Conservation (phyloP, 31 red algal species). For the Asparagopsis taxiformis region DNA sequence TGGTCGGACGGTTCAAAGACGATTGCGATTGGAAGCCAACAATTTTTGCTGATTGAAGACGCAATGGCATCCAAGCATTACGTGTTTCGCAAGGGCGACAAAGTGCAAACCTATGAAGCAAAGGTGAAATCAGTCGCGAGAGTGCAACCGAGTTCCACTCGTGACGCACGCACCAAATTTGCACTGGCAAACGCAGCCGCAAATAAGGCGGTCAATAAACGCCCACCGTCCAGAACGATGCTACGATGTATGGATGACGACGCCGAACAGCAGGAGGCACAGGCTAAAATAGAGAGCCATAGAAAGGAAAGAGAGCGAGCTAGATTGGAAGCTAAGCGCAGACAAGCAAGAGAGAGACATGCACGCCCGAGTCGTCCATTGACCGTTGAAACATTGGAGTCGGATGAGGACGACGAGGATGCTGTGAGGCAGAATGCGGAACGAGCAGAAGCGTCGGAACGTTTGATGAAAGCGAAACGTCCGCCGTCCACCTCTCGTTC, state of each 20-base stretch:
- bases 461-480: conserved; percentile 46
- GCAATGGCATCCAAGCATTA: conserved; percentile 42
- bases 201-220: conserved; percentile 25
- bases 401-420: conserved; percentile 51
- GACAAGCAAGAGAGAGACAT: conserved; percentile 40
- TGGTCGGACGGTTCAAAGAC: conserved; percentile 58
- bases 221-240: conserved; percentile 33
- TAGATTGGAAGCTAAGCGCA: conserved; percentile 44
- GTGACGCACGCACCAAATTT: conserved; percentile 26
- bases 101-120: conserved; percentile 42
- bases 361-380: conserved; percentile 29
- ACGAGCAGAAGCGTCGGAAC: conserved; percentile 36
- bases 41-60: conserved; percentile 60
- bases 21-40: conserved; percentile 28
- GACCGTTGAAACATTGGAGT: conserved; percentile 41
- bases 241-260: conserved; percentile 53
- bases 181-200: conserved; percentile 37
- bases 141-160: conserved; percentile 46
- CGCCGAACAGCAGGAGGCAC: conserved; percentile 36
- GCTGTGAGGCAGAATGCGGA: conserved; percentile 45
- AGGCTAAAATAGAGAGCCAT: conserved; percentile 45
- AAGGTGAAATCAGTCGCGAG: conserved; percentile 19
- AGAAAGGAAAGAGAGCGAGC: conserved; percentile 27
- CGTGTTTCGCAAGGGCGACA: conserved; percentile 28
- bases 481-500: conserved; percentile 13